Conservation (phyloP, 176 grass and related monocot genomes). For the Oryza meyeriana region DNA sequence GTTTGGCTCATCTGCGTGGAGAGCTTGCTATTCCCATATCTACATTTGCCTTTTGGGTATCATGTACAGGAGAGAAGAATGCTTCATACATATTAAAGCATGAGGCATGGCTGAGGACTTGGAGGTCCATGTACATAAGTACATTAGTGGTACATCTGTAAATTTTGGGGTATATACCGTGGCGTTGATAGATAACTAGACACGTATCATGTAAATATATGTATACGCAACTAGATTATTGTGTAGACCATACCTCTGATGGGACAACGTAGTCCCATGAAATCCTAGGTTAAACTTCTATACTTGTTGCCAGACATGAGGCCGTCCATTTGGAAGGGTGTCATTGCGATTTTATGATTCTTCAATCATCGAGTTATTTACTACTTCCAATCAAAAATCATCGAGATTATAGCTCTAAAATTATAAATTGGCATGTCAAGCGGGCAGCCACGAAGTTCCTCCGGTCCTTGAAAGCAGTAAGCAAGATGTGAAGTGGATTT, state of each 20-base stretch:
- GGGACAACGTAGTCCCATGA: neutral
- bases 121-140: neutral
- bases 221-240: neutral
- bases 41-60: neutral
- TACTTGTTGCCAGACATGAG: neutral
- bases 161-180: neutral
- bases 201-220: conserved; percentile 20
- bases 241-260: neutral
- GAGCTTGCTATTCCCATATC: neutral
- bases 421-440: no score
- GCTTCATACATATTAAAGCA: conserved; percentile 8
- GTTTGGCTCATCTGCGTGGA: neutral
- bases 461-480: neutral
- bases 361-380: no score
- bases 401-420: no score
- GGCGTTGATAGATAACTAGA: neutral
- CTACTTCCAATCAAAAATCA: no score
- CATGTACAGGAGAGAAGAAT: neutral
- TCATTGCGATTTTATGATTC: no score
- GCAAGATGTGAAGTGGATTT: neutral
- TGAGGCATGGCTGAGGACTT: neutral
- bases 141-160: neutral
- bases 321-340: no score
- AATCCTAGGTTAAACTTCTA: neutral
- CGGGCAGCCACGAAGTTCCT: no score